Conservation (phyloP, 768 basidiomycete genomes). For the Royoungia palumana region DNA sequence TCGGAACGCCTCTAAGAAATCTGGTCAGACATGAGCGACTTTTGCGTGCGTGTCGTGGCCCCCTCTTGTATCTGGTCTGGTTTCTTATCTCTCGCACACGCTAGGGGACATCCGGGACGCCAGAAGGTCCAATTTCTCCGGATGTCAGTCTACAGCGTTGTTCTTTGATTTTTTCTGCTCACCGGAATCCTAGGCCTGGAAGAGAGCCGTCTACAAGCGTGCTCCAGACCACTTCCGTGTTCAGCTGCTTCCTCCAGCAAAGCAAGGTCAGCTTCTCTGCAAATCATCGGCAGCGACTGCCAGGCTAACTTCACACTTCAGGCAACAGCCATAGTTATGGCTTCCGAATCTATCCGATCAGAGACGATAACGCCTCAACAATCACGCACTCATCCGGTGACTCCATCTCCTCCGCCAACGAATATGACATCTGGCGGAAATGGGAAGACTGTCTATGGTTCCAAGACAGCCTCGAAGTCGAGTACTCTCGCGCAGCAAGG, state of each 20-base stretch:
- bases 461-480: slow-evolving; percentile 64
- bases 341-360: slow-evolving; percentile 53
- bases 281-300: neutral
- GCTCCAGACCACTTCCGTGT: slow-evolving; percentile 60
- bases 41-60: slow-evolving; percentile 11
- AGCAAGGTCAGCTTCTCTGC: slow-evolving; percentile 44
- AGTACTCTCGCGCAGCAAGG: slow-evolving; percentile 60
- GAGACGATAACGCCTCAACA: slow-evolving; percentile 30
- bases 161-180: neutral
- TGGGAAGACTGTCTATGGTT: slow-evolving; percentile 85
- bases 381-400: slow-evolving; percentile 32
- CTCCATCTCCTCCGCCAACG: slow-evolving; percentile 35
- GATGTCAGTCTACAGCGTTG: slow-evolving; percentile 23
- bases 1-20: neutral
- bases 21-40: slow-evolving; percentile 3
- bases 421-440: slow-evolving; percentile 73
- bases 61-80: neutral
- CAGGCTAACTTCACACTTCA: slow-evolving; percentile 23
- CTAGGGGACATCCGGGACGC: slow-evolving; percentile 7
- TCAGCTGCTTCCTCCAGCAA: slow-evolving; percentile 54
- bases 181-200: slow-evolving; percentile 45
- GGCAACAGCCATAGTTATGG: slow-evolving; percentile 58
- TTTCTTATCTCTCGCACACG: neutral
- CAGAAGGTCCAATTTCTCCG: slow-evolving; percentile 13
- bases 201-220: slow-evolving; percentile 55